phyloP scores from a whole-genome alignment of 116 monocot species.

The Zostera marina region DNA sequence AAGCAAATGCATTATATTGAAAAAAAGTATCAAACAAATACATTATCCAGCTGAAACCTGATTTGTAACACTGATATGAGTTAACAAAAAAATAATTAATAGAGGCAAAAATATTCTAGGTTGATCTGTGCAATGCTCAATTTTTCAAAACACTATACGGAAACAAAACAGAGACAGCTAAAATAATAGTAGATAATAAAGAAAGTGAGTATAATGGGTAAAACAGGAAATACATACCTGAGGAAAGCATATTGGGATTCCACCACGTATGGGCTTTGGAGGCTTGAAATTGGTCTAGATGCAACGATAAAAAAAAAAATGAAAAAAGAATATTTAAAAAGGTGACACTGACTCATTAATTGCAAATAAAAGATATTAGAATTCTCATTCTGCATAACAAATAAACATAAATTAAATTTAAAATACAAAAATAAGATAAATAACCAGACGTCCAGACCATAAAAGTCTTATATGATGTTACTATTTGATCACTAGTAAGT shows the following conservation, averaged over 20 bases:
- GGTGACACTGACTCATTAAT: neutral
- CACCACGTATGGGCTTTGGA: constrained; percentile 77
- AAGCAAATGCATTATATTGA: neutral
- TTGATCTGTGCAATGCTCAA: too few relatives aligned
- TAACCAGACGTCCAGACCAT: too few relatives aligned
- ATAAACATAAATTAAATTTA: too few relatives aligned
- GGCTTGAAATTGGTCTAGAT: constrained; percentile 59
- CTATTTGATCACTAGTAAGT: too few relatives aligned
- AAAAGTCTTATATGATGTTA: too few relatives aligned
- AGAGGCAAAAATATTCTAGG: neutral
- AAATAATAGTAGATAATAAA: neutral
- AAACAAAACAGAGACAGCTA: neutral
- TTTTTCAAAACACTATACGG: neutral
- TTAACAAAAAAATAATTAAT: too few relatives aligned
- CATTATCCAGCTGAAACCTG: too few relatives aligned
- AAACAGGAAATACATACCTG: constrained; percentile 36
- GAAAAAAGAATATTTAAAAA: too few relatives aligned
- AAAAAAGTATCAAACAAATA: neutral
- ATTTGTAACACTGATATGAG: too few relatives aligned
- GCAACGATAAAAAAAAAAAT: neutral
- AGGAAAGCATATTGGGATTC: constrained; percentile 88
- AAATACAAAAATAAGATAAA: too few relatives aligned
- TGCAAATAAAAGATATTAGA: neutral
- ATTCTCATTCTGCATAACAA: neutral
- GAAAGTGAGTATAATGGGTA: neutral